Evolutionary conservation across 2,329 filamentous ascomycete species (phyloP), one percentile per base, ranked within the genome.

Genomic region (Fusarium oligoseptatum): DNA sequence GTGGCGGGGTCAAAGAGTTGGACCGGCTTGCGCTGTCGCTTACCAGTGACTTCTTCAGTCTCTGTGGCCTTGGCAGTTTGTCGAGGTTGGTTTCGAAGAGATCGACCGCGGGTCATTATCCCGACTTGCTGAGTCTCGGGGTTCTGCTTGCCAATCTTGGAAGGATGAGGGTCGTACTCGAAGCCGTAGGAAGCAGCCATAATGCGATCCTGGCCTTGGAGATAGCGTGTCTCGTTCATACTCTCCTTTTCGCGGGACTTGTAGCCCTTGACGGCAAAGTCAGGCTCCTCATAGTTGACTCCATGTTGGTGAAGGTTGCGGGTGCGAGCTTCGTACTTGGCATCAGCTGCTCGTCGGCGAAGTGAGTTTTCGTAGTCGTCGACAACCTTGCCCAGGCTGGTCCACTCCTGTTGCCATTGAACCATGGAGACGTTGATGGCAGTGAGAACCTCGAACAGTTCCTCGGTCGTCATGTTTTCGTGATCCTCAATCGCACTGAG

Each of bases 161-260:
- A 86, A 3, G 87, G 86, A 61, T 90, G 87, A 11, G 87, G 85
- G 74, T 92, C 90, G 73, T 91, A 90, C 69, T 91, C 88, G 75
- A 92, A 91, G 17, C 88, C 87, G 76, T 92, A 92, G 2, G 87
- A 85, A 70, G 88, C 85, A 9, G 90, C 89, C 86, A 90, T 88
- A 70, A 91, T 84, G 65, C 85, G 85, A 81, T 92, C 89, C 78
- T 92, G 88, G 63, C 85, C 79, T 65, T 88, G 87, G 6, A 86
- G 83, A 50, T 88, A 85, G 27, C 85, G 82, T 1, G 85, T 85
- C 64, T 88, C 86, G 34, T 81, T 83, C 72, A 83, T 81, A 3
- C 83, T 78, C 52, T 87, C 86, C 41, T 82, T 82, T 58, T 84
- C 82, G 56, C 85, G 84, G 20, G 88, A 85, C 58, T 86, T 85